Evolutionary conservation across 306 rosid genomes (phyloP).

Genomic region (Ziziphus jujuba): DNA sequence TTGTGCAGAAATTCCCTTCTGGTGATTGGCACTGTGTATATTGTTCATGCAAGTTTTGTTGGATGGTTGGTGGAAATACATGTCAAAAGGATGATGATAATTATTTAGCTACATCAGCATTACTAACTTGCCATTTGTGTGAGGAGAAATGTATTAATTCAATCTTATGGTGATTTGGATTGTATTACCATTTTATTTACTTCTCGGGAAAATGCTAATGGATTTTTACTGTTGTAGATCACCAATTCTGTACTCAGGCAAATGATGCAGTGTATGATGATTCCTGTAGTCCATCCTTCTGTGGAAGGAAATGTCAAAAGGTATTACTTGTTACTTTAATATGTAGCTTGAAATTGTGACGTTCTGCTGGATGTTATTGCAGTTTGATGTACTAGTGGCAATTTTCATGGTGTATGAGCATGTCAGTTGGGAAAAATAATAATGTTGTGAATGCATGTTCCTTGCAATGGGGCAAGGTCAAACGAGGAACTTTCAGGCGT

Average conservation of each 20-base stretch:
- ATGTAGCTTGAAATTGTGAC: conserved; percentile 10
- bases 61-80: conserved; percentile 43
- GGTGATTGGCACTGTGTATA: conserved; percentile 93
- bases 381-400: conserved; percentile 11
- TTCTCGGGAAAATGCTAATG: not conserved
- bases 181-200: not conserved
- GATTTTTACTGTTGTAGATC: conserved; percentile 48
- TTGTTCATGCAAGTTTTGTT: conserved; percentile 92
- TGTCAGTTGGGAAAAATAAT: too few relatives aligned
- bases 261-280: conserved; percentile 38
- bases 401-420: not conserved
- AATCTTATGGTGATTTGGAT: not conserved
- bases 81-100: conserved; percentile 32
- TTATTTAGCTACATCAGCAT: conserved; percentile 30
- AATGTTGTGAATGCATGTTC: too few relatives aligned
- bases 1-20: conserved; percentile 80
- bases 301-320: conserved; percentile 77
- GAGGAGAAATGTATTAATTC: conserved; percentile 74
- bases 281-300: conserved; percentile 39
- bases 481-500: too few relatives aligned
- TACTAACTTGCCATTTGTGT: conserved; percentile 64
- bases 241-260: conserved; percentile 52
- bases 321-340: conserved; percentile 41
- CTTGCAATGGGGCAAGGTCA: too few relatives aligned
- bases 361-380: not conserved